Evolutionary conservation across 1,284 basidiomycete species (phyloP), one percentile per base, ranked within the genome.

Genomic region (Wallemia hederae): DNA sequence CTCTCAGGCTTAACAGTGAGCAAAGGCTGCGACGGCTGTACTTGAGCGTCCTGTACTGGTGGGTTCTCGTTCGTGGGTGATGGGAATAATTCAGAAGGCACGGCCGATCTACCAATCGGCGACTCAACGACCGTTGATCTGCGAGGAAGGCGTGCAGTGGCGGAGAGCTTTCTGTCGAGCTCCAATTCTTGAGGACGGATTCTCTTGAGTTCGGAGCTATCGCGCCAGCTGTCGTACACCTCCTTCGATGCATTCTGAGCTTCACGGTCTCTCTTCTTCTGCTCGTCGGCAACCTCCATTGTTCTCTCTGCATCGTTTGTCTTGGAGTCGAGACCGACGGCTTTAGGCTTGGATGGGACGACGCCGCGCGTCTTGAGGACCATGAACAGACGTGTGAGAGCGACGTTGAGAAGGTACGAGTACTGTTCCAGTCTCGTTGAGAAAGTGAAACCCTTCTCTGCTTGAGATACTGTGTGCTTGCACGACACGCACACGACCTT

Each of bases 341-440:
- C 5, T 49, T n/a, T 49, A 15, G 11, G 39, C 22, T 49, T 49
- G 3, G 39, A 73, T 34, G 86, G 82, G 26, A 96, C 84, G 24
- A 90, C 83, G 27, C 91, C 90, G 65, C 89, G 81, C 72, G 88
- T 85, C 74, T 88, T 85, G 68, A 97, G 75, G 62, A 97, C 76
- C 55, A 88, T 78, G 71, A 90, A 96, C 61, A 99, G 74, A 66
- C 92, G 78, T 65, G 91, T 79, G 61, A 99, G 76, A 2, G 92
- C 94, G 22, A 98, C 94, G 66, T 97, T 91, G 60, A 99, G 74
- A 63, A 99, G 72, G 75, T 94, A 99, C 0, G 94, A 86, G 70
- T 96, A 99, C 70, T 99, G 92, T 74, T 99, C 92, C 65, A 99
- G 73, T 63, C 92, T 77, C 60, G 91, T 89, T 19, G 96, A 92